Base-by-base conservation (phyloP, 768 basidiomycete species). In the Naganishia randhawae region DNA sequence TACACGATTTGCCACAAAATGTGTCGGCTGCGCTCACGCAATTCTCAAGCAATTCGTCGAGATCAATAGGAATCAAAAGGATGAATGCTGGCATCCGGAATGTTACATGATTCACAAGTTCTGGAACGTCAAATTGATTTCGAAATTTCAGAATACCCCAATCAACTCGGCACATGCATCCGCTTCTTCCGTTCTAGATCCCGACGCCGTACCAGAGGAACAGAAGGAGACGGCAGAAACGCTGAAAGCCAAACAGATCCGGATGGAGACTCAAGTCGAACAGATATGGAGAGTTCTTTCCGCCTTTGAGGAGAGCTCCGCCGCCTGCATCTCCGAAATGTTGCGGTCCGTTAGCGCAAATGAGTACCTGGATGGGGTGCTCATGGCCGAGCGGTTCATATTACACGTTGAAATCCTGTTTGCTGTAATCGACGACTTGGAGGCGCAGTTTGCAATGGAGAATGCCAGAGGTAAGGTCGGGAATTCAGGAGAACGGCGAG, bases 101-200 rank as follows among this genome's bases (percentile, higher is more conserved):
- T 99, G 96, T 80, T 97, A 98, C 81, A 97, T 97, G 95, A 97
- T 99, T 73, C 95, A 97, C 82, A 98, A 98, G 92, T 98, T 98
- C 81, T 98, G 96, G 96, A 99, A 98, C 78, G 94, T 98, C 78
- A 96, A 97, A 65, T 77, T 84, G 17, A 80, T 79, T 5, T 81
- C 81, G 1, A 73, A 80, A 35, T 75, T 73, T 17, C 75, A 75
- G 62, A 73, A 72, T 50, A 79, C 78, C 0, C 77, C 78, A 13
- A 66, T 74, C 25, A 73, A 69, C 37, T 79, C 78, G 29, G 74
- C 76, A 31, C 73, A 76, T 29, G 73, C 74, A 3, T 79, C 78
- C 14, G 69, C 78, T 3, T 73, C 75, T 3, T 78, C 77, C 25
- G 71, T 77, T 11, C 69, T 77, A 25, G 67, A 76, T 75, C 27